Evolutionary conservation across 1,284 basidiomycete species (phyloP).

Genomic region (Phenoliferia sp.): DNA sequence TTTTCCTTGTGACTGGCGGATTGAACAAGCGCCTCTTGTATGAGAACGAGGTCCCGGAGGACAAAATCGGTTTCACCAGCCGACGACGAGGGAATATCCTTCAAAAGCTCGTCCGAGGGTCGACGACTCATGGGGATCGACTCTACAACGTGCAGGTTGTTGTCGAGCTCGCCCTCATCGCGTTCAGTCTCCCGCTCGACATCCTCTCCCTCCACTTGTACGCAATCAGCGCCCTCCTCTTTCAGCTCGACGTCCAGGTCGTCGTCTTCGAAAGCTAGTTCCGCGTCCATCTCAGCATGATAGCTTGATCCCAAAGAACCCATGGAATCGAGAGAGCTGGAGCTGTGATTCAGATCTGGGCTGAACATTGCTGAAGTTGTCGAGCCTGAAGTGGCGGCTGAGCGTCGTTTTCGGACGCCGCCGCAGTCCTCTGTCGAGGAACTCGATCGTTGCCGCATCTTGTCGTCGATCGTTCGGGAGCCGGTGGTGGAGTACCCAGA

Average conservation of each 20-base stretch:
- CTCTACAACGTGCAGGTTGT: slow-evolving; percentile 2
- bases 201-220: too few species aligned
- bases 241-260: not conserved
- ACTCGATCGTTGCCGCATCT: not conserved
- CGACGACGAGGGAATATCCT: not conserved
- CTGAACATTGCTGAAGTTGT: not conserved
- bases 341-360: not conserved
- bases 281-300: slow-evolving; percentile 1
- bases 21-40: slow-evolving; percentile 25
- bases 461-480: not conserved
- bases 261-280: slow-evolving; percentile 3
- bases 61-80: slow-evolving; percentile 4
- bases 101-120: slow-evolving; percentile 19
- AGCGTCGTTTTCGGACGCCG: not conserved
- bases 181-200: not conserved
- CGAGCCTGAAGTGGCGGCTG: not conserved
- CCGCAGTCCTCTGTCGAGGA: not conserved
- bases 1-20: slow-evolving; percentile 5
- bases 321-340: slow-evolving; percentile 12
- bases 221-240: too few species aligned
- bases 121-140: slow-evolving; percentile 8
- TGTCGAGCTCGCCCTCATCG: not conserved
- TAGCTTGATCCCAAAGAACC: slow-evolving; percentile 25
- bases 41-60: slow-evolving; percentile 15
- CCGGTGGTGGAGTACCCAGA: not conserved